Base-by-base conservation (phyloP, 2,329 filamentous ascomycete genomes). In the Sclerotinia glacialis region DNA sequence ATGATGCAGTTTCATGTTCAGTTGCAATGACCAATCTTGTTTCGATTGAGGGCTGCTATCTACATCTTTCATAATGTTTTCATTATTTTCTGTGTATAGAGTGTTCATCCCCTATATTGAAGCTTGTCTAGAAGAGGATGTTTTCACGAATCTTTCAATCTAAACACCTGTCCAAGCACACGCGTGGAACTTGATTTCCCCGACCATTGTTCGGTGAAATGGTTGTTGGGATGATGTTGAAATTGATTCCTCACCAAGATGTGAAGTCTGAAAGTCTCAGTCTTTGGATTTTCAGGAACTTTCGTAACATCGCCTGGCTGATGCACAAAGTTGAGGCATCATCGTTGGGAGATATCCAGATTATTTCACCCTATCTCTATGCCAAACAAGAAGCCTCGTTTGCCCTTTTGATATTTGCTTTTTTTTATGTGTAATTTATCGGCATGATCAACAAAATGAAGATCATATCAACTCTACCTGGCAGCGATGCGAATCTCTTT, bases 21-120 rank as follows among this genome's bases (percentile, higher is more conserved):
- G 34, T 23, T 55, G 37, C 37, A 2, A 40, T 40, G 37, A 40
- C 26, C 49, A 31, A 26, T 31, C 26, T 52, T 6, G 23, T 46
- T 46, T 46, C n/a, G 44, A 31, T 8, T n/a, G 42, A 11, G 21
- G 16, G 18, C 11, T 8, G 5, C 21, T 28, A 60, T 49, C 58
- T 37, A 47, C 14, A 49, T 47, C 14, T 60, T 21, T 37, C 21
- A 26, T 12, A 5, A 9, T 34, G 40, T 47, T 60, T 23, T 47
- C 56, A 34, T 47, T 34, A 1, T 47, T 37, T 47, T 60, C 56
- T 23, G 47, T 59, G 44, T 58, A 44, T 34, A 59, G 34, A 31
- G 18, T 21, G 21, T 34, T 16, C 5, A 9, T 28, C 14, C 5
- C 47, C 42, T 26, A 23, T 34, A 28, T 60, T 37, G 21, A 11